Percentiles rank a stretch among this genome's conserved stretches.
phyloP scores from a whole-genome alignment of 2,329 filamentous ascomycete species.

The Fusarium tjaetaba region DNA sequence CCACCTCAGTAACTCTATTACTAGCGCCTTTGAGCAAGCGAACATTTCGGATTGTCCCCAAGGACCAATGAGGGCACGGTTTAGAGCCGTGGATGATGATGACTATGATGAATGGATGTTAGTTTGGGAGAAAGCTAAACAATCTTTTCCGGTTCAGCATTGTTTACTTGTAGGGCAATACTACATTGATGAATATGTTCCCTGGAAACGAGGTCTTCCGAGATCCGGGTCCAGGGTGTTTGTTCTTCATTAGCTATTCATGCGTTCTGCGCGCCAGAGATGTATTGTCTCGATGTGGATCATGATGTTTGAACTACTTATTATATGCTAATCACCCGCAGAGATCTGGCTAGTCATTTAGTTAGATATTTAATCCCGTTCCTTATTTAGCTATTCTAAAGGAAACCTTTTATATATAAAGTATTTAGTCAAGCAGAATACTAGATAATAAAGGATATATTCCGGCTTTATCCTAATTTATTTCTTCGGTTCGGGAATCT shows the following conservation, averaged over 20 bases:
- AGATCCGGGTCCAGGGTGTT: neutral
- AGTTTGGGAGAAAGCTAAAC: neutral
- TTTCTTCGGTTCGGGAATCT: too few species aligned
- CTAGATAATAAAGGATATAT: too few species aligned
- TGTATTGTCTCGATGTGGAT: too few species aligned
- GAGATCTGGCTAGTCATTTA: too few species aligned
- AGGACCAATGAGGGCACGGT: neutral
- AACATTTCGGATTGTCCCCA: neutral
- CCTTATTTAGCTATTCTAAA: too few species aligned
- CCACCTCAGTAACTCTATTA: neutral
- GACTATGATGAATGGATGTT: neutral
- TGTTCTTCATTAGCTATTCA: neutral
- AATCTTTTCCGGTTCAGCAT: neutral
- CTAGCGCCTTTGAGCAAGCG: neutral
- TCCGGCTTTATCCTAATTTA: too few species aligned
- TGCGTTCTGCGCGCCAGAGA: too few species aligned
- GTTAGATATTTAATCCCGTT: too few species aligned
- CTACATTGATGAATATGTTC: neutral
- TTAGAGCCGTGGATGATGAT: neutral
- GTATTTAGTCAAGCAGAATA: too few species aligned
- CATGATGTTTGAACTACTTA: too few species aligned
- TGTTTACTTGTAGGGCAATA: neutral
- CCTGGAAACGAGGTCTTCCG: neutral
- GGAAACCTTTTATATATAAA: too few species aligned
- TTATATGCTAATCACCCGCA: too few species aligned